phyloP scores from a whole-genome alignment of 176 grass and related monocot genomes.

The Coix lacrymajobi region DNA sequence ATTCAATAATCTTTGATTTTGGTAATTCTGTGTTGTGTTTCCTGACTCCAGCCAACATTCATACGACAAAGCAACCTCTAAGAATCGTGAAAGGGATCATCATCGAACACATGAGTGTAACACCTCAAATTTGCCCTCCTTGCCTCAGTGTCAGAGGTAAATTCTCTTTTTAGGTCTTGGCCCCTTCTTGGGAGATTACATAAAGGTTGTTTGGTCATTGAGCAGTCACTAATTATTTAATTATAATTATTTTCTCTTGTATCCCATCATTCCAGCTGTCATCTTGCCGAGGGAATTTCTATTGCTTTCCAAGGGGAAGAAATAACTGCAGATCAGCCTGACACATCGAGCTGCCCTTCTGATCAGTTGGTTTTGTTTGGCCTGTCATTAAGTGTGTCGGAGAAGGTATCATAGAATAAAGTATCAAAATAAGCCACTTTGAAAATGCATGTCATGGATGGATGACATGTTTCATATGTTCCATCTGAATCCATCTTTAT shows the following conservation, averaged over 20 bases:
- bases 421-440: neutral
- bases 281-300: neutral
- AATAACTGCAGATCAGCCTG: neutral
- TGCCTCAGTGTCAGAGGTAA: neutral
- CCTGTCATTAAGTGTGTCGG: slow-evolving; percentile 22
- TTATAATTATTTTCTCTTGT: neutral
- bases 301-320: neutral
- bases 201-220: neutral
- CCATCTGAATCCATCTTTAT: neutral
- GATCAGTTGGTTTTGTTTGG: slow-evolving; percentile 33
- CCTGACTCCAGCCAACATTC: neutral
- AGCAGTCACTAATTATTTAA: neutral
- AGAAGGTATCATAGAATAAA: slow-evolving; percentile 31
- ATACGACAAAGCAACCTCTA: neutral
- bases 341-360: neutral
- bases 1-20: neutral
- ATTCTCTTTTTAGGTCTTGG: neutral
- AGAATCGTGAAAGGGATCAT: neutral
- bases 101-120: neutral
- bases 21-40: neutral
- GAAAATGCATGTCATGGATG: neutral
- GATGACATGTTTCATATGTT: neutral
- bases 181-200: neutral
- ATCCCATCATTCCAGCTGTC: neutral
- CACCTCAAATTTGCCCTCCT: neutral